phyloP scores from a whole-genome alignment of 768 basidiomycete genomes.

The Sporobolomyces phaffii region DNA sequence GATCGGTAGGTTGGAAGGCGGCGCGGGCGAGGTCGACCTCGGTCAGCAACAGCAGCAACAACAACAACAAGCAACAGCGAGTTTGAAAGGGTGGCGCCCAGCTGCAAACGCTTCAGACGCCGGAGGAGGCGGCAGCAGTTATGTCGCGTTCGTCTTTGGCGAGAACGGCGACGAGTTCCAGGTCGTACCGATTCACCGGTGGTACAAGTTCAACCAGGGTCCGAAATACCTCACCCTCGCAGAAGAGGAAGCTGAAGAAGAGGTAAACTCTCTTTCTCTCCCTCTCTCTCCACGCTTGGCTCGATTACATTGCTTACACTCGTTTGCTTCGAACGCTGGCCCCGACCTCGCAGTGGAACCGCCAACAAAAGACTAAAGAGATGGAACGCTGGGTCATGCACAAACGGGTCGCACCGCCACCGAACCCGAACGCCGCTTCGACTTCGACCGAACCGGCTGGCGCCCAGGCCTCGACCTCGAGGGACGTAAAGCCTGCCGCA shows the following conservation, averaged over 20 bases:
- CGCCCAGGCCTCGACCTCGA: neutral
- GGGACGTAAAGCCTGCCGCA: no score
- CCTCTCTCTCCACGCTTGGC: neutral
- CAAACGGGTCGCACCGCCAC: constrained; percentile 42
- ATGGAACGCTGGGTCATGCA: constrained; percentile 67
- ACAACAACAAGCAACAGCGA: constrained; percentile 53
- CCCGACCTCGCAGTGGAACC: constrained; percentile 53
- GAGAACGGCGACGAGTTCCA: constrained; percentile 65
- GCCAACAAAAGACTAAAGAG: constrained; percentile 57
- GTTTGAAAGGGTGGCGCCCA: constrained; percentile 64
- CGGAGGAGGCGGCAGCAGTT: constrained; percentile 31
- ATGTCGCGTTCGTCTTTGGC: constrained; percentile 38
- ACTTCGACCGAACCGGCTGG: no score
- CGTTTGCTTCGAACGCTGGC: constrained; percentile 24
- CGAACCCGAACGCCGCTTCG: neutral
- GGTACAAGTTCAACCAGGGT: constrained; percentile 89
- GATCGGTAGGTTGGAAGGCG: constrained; percentile 76
- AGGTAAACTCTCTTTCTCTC: constrained; percentile 50
- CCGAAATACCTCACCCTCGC: constrained; percentile 63
- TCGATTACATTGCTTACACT: constrained; percentile 12
- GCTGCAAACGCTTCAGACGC: constrained; percentile 17
- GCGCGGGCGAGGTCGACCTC: constrained; percentile 42
- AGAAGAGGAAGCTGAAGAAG: constrained; percentile 62
- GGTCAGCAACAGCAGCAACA: neutral
- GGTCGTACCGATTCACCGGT: constrained; percentile 77